Base-by-base conservation (phyloP, 257 asterid species). In the Rehmannia glutinosa region DNA sequence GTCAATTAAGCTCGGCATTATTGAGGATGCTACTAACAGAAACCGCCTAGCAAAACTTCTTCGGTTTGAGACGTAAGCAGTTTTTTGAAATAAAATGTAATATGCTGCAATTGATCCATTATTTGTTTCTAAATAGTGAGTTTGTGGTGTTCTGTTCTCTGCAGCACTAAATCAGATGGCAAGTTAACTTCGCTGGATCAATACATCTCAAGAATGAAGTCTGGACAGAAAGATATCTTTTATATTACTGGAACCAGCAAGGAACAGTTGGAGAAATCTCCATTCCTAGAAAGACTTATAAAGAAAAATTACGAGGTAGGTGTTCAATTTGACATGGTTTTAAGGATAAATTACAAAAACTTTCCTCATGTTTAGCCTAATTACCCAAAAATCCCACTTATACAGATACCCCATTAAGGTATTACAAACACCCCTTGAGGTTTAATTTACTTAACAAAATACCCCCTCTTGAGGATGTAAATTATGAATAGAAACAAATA, bases 241-340 rank as follows among this genome's bases (percentile, higher is more conserved):
- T 93, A 93, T 30, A 88, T 93, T 47, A 90, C 99, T 30, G 97
- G 99, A 68, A 60, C 96, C 25, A 90, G 84, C 89, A 93, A 91
- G 84, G 99, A 93, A 64, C 97, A 93, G 77, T 69, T 93, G 77
- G 96, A 90, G 78, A 90, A 93, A 74, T 93, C 99, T 53, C 99
- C 97, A 8, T 93, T 93, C 96, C 97, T 93, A 1, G 99, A 93
- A 75, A 86, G 94, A 73, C 85, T 93, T 9, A 74, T 60, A 43
- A 93, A 93, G 96, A 93, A 90, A 69, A 86, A 87, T 73, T 93
- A 81, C 8, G 99, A 93, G 95, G 99, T 88, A 72, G 63, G 38
- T 21, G 6, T 61, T 64, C 33, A 12, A 35, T 4, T n/a, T 9
- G 8, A 35, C 20, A 50, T 30, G n/a, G n/a, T n/a, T n/a, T n/a